Base-by-base conservation (phyloP, 2,329 filamentous ascomycete species). In the Xylaria sp. region DNA sequence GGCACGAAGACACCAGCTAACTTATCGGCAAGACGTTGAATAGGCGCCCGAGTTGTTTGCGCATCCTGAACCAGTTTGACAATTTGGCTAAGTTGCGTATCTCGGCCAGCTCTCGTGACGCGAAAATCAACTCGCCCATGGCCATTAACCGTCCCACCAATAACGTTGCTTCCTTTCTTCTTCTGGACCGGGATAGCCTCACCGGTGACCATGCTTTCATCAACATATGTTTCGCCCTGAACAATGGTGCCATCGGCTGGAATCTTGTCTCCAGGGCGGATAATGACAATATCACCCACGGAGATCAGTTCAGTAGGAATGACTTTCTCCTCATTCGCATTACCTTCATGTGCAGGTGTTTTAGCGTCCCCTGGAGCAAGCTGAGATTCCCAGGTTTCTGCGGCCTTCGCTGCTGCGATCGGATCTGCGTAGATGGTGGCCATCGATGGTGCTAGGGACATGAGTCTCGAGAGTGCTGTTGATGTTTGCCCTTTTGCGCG, bases 181-280 rank as follows among this genome's bases (percentile, higher is more conserved):
- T 99, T 99, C 75, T 93, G 89, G 42, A 98, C 94, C 0, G 96
- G 95, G 87, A 98, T 95, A 2, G 96, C 92, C 82, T 99, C 96
- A 72, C 96, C 96, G 5, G 96, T 99, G 57, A 99, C 94, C 95
- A 98, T 98, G 78, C 94, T 97, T 82, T 99, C 96, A 73, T 99
- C 94, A 24, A 98, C 89, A 76, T 97, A 97, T 42, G 93, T 97
- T 80, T 98, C 93, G 36, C 96, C 96, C 61, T 92, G 89, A 64
- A 93, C 93, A 61, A 99, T 88, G 8, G 89, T 86, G 56, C 96
- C 96, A 78, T 99, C 96, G 1, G 95, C 95, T 1, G 96, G 95
- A 66, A 99, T 93, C 83, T 98, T 98, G 82, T 98, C 96, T 62
- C 96, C 96, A 6, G 96, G 96, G 64, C 93, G 92, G 64, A 99